Base-by-base conservation (phyloP, 2,329 filamentous ascomycete species). In the Trichoderma asperellum region DNA sequence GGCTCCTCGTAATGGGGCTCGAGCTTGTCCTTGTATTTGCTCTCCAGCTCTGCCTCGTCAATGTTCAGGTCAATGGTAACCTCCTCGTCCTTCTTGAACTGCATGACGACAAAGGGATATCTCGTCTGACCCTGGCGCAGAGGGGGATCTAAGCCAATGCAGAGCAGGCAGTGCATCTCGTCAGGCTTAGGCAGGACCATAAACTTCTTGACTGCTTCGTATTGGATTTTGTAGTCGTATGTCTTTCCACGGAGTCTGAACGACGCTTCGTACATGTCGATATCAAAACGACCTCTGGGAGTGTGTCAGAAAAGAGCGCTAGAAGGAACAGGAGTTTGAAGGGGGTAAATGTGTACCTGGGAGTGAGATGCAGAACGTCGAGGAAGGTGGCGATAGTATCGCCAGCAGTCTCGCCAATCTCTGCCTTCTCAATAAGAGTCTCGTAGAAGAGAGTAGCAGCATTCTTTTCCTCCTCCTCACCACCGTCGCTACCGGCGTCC, bases 171-270 rank as follows among this genome's bases (percentile, higher is more conserved):
- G 79, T 99, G 96, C 75, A 96, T 89, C 74, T 99, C 96, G 79
- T 99, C 96, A n/a, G 96, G 96, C 83, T 99, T 99, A 59, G 96
- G 96, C 6, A 99, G 89, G 35, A 98, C 88, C 90, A 99, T 97
- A 79, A 98, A 98, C 80, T 98, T 98, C 86, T 99, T 99, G 83
- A 98, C 94, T 61, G 91, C 89, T 69, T 97, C 93, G 82, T 97
- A 99, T 80, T 97, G 94, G 73, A 99, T 98, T 87, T 99, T 99
- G 89, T 99, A 99, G 84, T 99, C 96, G 85, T 99, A 99, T 29
- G 96, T 99, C 84, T 99, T 99, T 77, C 96, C 96, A 73, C 96
- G 95, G 71, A 99, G 87, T 72, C 96, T 92, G 87, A 99, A 98
- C 2, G 96, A 98, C 18, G 89, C 91, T 81, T 98, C 96, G 87